Evolutionary conservation across 1,139 yeast genomes (phyloP).

Genomic region (Blastobotrys apis): DNA sequence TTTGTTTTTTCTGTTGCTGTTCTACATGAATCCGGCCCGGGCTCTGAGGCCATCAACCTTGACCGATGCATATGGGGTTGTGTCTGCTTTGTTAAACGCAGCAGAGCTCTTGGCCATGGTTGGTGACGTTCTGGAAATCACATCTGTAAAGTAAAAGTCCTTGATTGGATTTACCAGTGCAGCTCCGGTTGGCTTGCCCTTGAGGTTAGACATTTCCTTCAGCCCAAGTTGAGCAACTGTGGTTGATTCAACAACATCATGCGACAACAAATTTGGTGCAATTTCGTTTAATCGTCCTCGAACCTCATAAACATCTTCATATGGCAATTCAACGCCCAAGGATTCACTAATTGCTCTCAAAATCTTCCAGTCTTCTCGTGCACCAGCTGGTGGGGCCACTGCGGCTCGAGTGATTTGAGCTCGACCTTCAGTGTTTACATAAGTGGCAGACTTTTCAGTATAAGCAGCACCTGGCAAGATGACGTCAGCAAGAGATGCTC

Average conservation of each 20-base stretch:
- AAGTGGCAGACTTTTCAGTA: conserved; percentile 86
- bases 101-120: conserved; percentile 78
- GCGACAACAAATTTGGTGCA: conserved; percentile 77
- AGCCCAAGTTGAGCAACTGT: conserved; percentile 60
- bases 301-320: conserved; percentile 67
- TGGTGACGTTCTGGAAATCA: conserved; percentile 80
- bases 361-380: conserved; percentile 92
- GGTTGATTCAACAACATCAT: conserved; percentile 67
- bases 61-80: conserved; percentile 11
- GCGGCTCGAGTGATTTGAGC: conserved; percentile 85
- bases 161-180: conserved; percentile 60
- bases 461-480: conserved; percentile 85
- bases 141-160: conserved; percentile 85
- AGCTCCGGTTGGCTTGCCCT: conserved; percentile 44
- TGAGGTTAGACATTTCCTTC: conserved; percentile 38
- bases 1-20: not conserved
- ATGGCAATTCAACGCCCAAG: conserved; percentile 66
- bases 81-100: conserved; percentile 29
- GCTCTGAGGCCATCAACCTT: no score
- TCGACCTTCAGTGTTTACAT: conserved; percentile 88
- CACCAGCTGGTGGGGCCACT: conserved; percentile 84
- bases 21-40: no score
- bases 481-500: conserved; percentile 87
- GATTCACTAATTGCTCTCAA: conserved; percentile 81
- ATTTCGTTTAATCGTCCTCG: conserved; percentile 70